phyloP scores from a whole-genome alignment of 169 alveolate species.

The Cryptosporidium sp. region DNA sequence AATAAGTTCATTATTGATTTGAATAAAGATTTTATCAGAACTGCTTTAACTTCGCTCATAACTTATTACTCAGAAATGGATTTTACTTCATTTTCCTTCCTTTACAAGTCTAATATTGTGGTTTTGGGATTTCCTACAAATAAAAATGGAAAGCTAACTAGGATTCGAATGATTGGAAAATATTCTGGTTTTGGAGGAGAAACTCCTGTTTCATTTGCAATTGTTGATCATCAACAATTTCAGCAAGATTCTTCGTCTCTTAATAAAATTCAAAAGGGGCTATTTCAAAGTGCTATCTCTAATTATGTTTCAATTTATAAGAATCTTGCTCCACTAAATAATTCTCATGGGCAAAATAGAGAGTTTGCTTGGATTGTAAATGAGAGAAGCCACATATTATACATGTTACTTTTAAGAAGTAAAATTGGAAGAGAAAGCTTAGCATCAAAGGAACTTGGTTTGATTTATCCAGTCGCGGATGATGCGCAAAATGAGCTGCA shows the following conservation, averaged over 20 bases:
- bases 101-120: neutral
- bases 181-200: constrained; percentile 75
- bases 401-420: constrained; percentile 36
- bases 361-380: constrained; percentile 43
- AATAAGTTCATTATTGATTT: neutral
- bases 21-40: neutral
- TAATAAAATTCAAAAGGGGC: neutral
- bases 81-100: constrained; percentile 8
- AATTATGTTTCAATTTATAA: constrained; percentile 24
- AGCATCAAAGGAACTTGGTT: neutral
- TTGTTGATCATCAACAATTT: neutral
- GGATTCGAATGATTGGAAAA: constrained; percentile 11
- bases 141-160: constrained; percentile 15
- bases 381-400: constrained; percentile 22
- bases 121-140: neutral
- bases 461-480: constrained; percentile 28
- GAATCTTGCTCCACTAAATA: constrained; percentile 30
- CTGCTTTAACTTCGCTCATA: neutral
- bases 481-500: neutral
- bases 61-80: neutral
- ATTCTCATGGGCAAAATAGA: neutral
- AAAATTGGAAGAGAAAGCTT: neutral
- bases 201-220: constrained; percentile 23
- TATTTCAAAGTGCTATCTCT: neutral
- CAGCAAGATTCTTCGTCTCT: neutral